phyloP scores from a whole-genome alignment of 2,329 filamentous ascomycete species.

The Zelopaecilomyces penicillatus region DNA sequence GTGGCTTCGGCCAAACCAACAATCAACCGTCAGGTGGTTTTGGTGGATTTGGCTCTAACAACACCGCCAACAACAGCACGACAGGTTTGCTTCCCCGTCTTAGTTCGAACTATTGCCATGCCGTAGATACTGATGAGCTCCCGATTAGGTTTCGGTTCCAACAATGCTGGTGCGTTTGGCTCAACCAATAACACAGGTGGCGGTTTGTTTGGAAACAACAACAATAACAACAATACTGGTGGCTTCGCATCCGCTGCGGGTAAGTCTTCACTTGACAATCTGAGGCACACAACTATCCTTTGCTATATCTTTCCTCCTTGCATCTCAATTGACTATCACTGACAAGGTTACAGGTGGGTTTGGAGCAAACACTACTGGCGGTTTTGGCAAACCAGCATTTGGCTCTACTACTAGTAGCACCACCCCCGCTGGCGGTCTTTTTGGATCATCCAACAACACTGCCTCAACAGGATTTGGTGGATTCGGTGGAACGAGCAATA shows the following conservation, averaged over 20 bases:
- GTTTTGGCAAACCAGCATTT: conserved; percentile 45
- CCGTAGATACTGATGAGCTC: conserved; percentile 16
- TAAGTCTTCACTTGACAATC: conserved; percentile 15
- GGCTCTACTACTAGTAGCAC: conserved; percentile 33
- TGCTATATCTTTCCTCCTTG: conserved; percentile 11
- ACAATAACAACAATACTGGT: conserved; percentile 20
- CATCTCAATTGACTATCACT: neutral
- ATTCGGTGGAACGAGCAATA: conserved; percentile 28
- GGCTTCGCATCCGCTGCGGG: conserved; percentile 28
- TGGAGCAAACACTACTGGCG: conserved; percentile 25
- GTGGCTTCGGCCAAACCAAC: conserved; percentile 53
- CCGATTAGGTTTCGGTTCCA: conserved; percentile 25
- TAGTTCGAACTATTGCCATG: conserved; percentile 13
- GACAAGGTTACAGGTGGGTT: conserved; percentile 24
- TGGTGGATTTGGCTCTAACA: conserved; percentile 46
- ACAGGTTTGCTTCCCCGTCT: conserved; percentile 41
- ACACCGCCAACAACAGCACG: conserved; percentile 29
- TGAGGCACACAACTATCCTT: neutral
- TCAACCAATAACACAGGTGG: conserved; percentile 25
- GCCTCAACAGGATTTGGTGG: conserved; percentile 30
- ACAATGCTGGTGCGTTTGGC: conserved; percentile 34
- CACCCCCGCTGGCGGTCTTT: conserved; percentile 34
- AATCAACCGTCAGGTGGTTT: conserved; percentile 34
- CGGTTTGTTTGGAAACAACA: conserved; percentile 37
- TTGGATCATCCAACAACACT: conserved; percentile 32